Conservation (phyloP, 805 yeast species). For the Candida sanyiensis region DNA sequence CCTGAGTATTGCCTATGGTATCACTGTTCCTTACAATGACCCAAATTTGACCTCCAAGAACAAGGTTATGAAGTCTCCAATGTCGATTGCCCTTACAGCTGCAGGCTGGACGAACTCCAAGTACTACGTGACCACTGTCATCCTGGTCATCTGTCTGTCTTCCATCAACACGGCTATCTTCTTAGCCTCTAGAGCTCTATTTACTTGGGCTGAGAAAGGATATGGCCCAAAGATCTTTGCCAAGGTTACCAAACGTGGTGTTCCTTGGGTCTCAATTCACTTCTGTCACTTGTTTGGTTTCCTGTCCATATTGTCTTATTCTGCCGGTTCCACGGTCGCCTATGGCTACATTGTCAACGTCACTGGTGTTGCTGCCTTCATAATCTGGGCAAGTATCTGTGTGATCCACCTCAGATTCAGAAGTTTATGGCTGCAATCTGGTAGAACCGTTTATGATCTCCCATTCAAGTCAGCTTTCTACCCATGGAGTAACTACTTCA, state of each 20-base stretch:
- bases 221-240: conserved; percentile 53
- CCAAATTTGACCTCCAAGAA: conserved; percentile 34
- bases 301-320: conserved; percentile 50
- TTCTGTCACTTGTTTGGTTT: conserved; percentile 55
- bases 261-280: conserved; percentile 58
- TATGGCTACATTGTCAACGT: conserved; percentile 69
- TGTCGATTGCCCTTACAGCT: conserved; percentile 61
- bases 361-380: conserved; percentile 68
- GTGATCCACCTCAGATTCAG: conserved; percentile 63
- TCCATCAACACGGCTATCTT: conserved; percentile 68
- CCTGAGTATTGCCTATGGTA: conserved; percentile 39
- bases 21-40: conserved; percentile 64
- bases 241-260: conserved; percentile 49
- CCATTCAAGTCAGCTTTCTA: conserved; percentile 63
- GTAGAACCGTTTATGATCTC: conserved; percentile 54
- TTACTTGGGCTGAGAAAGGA: conserved; percentile 56
- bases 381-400: conserved; percentile 63
- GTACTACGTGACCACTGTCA: conserved; percentile 62
- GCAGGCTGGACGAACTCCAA: conserved; percentile 64
- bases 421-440: conserved; percentile 53
- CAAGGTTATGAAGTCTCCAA: conserved; percentile 55
- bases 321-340: conserved; percentile 48
- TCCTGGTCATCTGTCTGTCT: conserved; percentile 56
- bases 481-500: conserved; percentile 37
- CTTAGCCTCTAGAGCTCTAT: conserved; percentile 62